These are phyloP conservation scores for Cocos nucifera DNA, from an alignment of 176 grass and related monocot species.

Conservation along the genomic window DNA sequence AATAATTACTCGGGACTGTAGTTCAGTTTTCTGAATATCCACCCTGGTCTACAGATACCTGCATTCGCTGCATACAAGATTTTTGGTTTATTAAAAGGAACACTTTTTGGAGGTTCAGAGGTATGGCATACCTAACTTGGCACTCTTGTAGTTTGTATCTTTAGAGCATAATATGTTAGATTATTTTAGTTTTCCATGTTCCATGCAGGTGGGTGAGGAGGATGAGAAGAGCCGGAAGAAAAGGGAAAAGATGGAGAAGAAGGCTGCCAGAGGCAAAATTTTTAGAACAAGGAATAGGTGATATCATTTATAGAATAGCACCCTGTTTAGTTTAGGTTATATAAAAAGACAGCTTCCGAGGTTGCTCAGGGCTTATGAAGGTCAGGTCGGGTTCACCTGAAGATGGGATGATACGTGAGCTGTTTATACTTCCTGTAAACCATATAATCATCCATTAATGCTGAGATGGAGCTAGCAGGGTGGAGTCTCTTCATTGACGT, in stretches of 20 bases:
- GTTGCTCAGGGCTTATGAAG: too few species aligned
- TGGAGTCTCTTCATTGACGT: too few species aligned
- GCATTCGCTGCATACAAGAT: conserved; percentile 81
- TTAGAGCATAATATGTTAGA: too few species aligned
- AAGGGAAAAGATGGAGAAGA: conserved; percentile 98
- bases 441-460: too few species aligned
- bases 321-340: too few species aligned
- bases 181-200: too few species aligned
- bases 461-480: too few species aligned
- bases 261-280: conserved; percentile 79
- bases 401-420: too few species aligned
- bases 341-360: too few species aligned
- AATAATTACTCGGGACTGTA: not conserved
- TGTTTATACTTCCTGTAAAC: too few species aligned
- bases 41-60: conserved; percentile 56
- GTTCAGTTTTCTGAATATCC: conserved; percentile 9
- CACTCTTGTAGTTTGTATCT: not conserved
- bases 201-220: too few species aligned
- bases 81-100: conserved; percentile 61
- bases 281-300: conserved; percentile 60
- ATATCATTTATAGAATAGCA: conserved; percentile 13
- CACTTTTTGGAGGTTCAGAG: conserved; percentile 58
- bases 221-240: conserved; percentile 61
- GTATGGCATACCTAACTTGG: conserved; percentile 25
- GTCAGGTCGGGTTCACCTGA: too few species aligned